These are phyloP conservation scores for Botrytis cinerea DNA, from an alignment of 2,329 filamentous ascomycete species.

Conservation along the genomic window DNA sequence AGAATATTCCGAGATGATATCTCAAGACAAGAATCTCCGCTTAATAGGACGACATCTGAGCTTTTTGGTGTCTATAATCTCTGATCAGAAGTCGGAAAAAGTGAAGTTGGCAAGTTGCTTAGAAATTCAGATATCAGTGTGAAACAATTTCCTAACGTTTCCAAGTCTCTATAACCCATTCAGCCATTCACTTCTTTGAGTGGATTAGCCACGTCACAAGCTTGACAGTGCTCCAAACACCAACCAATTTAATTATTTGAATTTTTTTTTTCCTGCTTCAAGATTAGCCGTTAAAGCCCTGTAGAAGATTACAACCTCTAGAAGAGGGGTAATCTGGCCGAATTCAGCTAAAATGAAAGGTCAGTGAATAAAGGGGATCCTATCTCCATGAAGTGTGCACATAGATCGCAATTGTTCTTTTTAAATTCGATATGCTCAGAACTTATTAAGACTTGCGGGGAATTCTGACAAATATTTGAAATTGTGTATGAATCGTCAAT, in stretches of 20 bases:
- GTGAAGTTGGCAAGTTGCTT: neutral
- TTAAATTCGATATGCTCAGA: neutral
- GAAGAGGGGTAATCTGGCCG: neutral
- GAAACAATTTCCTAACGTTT: neutral
- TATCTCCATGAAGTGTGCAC: neutral
- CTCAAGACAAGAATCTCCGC: too few species aligned
- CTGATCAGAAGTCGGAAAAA: neutral
- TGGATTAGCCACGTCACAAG: neutral
- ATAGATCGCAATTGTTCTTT: neutral
- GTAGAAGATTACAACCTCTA: too few species aligned
- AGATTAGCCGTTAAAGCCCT: too few species aligned
- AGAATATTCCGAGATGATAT: accelerated
- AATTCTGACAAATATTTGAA: neutral
- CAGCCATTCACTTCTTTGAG: too few species aligned
- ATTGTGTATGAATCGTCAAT: neutral
- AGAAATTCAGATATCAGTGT: accelerated
- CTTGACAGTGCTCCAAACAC: neutral
- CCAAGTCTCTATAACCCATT: too few species aligned
- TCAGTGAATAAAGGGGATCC: neutral
- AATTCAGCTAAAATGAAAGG: neutral
- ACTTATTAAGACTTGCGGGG: too few species aligned
- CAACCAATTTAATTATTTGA: too few species aligned
- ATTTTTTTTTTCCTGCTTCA: too few species aligned
- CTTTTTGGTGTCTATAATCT: accelerated
- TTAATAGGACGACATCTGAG: accelerated